These are phyloP conservation scores for Ophiostoma populinum DNA, from an alignment of 2,329 filamentous ascomycete species.

Conservation along the genomic window DNA sequence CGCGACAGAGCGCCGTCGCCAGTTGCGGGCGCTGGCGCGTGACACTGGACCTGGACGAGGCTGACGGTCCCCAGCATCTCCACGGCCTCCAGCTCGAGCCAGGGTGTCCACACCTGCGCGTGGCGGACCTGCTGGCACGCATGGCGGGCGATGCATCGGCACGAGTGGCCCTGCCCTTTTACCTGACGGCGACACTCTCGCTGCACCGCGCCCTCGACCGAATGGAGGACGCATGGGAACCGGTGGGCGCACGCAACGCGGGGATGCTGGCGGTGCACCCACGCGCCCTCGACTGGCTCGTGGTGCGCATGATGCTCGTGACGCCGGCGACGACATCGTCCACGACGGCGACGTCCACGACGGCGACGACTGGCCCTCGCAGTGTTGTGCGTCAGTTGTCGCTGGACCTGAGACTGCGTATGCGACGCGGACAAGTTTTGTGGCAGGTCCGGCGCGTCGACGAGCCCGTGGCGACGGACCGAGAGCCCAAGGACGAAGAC, in stretches of 20 bases:
- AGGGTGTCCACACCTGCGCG: conserved; percentile 49
- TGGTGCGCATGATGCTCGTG: conserved; percentile 21
- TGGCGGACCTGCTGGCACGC: conserved; percentile 38
- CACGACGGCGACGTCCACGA: neutral
- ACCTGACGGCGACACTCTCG: conserved; percentile 43
- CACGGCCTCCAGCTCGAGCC: conserved; percentile 41
- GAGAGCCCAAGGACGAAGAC: conserved; percentile 11
- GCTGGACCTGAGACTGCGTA: conserved; percentile 34
- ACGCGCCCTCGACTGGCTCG: conserved; percentile 38
- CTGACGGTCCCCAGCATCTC: conserved; percentile 35
- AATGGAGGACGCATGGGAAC: conserved; percentile 38
- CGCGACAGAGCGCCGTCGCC: neutral
- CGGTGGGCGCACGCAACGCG: conserved; percentile 23
- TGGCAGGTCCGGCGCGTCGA: conserved; percentile 31
- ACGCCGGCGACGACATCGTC: neutral
- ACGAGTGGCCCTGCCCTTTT: conserved; percentile 35
- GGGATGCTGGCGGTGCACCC: conserved; percentile 33
- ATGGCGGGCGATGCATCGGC: conserved; percentile 37
- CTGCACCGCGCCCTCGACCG: conserved; percentile 43
- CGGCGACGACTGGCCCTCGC: neutral
- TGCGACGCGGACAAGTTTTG: conserved; percentile 28
- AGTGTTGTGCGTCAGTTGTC: conserved; percentile 21
- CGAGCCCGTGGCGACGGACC: neutral
- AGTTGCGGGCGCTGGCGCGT: conserved; percentile 27
- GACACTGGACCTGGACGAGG: conserved; percentile 35